phyloP scores from a whole-genome alignment of 2,329 filamentous ascomycete genomes.

The Fusarium bulbicola region DNA sequence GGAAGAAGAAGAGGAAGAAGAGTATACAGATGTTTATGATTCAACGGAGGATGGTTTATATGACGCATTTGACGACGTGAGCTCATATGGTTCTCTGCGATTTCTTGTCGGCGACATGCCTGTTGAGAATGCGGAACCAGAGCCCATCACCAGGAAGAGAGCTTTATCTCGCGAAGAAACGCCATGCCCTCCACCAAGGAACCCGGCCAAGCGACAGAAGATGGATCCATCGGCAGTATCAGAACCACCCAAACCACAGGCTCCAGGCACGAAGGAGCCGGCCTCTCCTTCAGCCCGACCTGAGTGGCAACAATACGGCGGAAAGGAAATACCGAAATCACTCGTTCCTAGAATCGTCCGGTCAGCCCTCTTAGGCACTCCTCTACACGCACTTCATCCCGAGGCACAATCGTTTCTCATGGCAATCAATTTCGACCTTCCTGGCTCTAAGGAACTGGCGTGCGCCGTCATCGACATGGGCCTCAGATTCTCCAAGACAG shows the following conservation, averaged over 20 bases:
- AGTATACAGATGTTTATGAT: constrained; percentile 8
- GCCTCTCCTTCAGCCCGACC: background rate
- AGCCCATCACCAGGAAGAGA: constrained; percentile 20
- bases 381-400: background rate
- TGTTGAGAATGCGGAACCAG: constrained; percentile 12
- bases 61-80: constrained; percentile 9
- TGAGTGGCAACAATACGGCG: constrained; percentile 3
- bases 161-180: constrained; percentile 18
- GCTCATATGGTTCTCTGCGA: constrained; percentile 11
- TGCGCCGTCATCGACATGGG: constrained; percentile 31
- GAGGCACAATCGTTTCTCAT: constrained; percentile 26
- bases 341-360: constrained; percentile 13
- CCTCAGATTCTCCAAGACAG: constrained; percentile 18
- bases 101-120: constrained; percentile 7
- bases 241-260: background rate
- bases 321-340: constrained; percentile 1
- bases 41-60: background rate
- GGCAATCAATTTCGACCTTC: constrained; percentile 5
- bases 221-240: constrained; percentile 2
- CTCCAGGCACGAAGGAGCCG: background rate
- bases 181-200: background rate
- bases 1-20: background rate
- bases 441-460: constrained; percentile 11
- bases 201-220: constrained; percentile 25
- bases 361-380: background rate